These are phyloP conservation scores for Cladorrhinum sp. DNA, from an alignment of 2,329 filamentous ascomycete genomes.

Conservation along the genomic window DNA sequence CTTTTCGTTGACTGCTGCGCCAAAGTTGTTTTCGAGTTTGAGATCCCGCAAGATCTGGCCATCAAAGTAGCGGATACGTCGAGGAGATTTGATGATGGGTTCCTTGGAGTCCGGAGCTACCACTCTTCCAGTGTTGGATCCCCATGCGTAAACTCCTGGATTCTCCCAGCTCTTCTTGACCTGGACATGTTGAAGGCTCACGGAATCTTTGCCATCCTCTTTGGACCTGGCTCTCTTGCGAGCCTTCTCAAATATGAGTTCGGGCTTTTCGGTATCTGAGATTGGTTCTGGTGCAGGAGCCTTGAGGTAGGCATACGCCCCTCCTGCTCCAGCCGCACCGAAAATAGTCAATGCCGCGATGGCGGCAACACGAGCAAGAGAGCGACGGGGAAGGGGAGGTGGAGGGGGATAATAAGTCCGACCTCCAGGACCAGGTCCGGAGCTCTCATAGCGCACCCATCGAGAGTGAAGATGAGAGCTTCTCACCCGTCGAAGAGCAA, in stretches of 20 bases:
- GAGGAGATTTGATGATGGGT: constrained; percentile 72
- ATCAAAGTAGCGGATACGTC: constrained; percentile 78
- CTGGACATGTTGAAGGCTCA: constrained; percentile 84
- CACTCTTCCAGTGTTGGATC: constrained; percentile 80
- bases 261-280: constrained; percentile 40
- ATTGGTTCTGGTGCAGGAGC: constrained; percentile 32
- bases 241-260: constrained; percentile 67
- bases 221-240: constrained; percentile 55
- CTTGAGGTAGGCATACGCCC: constrained; percentile 23
- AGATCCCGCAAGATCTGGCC: constrained; percentile 80
- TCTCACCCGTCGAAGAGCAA: constrained; percentile 12
- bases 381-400: neutral
- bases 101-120: constrained; percentile 81
- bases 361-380: constrained; percentile 3
- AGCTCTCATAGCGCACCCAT: constrained; percentile 20
- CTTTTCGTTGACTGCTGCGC: constrained; percentile 80
- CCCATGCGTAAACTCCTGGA: constrained; percentile 92
- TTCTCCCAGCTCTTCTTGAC: constrained; percentile 78
- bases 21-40: constrained; percentile 78
- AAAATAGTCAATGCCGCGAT: constrained; percentile 18
- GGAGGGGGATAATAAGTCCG: neutral
- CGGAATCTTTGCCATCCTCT: constrained; percentile 70
- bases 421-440: neutral
- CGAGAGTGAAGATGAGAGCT: constrained; percentile 1
- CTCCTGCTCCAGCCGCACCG: constrained; percentile 22